Percentiles rank a stretch among this genome's conserved stretches.
phyloP scores from a whole-genome alignment of 208 protist species.

The Trypanosomatidae sp. region DNA sequence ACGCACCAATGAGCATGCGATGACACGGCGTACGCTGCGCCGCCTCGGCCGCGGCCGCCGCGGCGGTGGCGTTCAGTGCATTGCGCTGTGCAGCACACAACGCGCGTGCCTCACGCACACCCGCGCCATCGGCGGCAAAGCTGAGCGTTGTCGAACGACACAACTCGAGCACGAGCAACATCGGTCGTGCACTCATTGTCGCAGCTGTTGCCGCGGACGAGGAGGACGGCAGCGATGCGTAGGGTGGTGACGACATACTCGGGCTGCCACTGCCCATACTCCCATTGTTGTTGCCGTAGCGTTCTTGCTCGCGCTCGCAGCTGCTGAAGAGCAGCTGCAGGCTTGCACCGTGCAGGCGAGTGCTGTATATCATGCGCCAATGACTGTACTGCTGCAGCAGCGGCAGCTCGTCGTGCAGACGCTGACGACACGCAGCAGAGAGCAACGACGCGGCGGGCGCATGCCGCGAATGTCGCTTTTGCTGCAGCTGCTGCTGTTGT shows the following conservation, averaged over 20 bases:
- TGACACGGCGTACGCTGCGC: no score
- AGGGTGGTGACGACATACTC: no score
- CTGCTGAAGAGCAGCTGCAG: slow-evolving; percentile 26
- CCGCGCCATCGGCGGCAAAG: slow-evolving; percentile 18
- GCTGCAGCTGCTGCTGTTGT: background rate
- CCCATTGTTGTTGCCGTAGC: background rate
- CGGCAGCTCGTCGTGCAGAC: slow-evolving; percentile 47
- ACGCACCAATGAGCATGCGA: slow-evolving; percentile 43
- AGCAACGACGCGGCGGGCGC: slow-evolving; percentile 23
- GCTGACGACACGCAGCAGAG: slow-evolving; percentile 14
- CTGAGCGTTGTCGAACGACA: slow-evolving; percentile 11
- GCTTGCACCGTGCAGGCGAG: slow-evolving; percentile 44
- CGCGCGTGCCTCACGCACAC: slow-evolving; percentile 13
- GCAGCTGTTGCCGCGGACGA: background rate
- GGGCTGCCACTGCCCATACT: background rate
- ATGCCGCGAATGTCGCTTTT: background rate
- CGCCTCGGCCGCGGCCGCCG: background rate
- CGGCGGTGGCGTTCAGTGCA: background rate
- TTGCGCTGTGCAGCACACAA: background rate
- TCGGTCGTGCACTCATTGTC: slow-evolving; percentile 7
- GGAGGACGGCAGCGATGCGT: no score
- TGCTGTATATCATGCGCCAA: slow-evolving; percentile 69
- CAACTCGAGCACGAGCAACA: slow-evolving; percentile 57
- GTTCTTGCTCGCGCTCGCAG: slow-evolving; percentile 27
- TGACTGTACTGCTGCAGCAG: slow-evolving; percentile 36